phyloP scores from a whole-genome alignment of 169 alveolate genomes.

The Plasmodium berghei region DNA sequence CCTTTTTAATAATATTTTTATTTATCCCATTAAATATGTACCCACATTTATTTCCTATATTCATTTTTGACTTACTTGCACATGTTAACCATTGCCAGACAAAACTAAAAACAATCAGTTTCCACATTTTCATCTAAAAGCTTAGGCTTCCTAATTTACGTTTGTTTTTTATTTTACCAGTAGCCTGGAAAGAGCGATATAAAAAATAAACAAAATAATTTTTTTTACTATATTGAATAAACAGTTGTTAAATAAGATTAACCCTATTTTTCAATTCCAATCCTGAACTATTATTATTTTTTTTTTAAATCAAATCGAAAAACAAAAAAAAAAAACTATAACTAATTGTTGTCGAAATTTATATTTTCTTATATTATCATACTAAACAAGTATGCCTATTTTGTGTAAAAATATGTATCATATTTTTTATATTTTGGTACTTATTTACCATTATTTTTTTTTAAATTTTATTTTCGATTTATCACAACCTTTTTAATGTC shows the following conservation, averaged over 20 bases:
- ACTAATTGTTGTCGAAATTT: too few species aligned
- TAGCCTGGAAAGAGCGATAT: not conserved
- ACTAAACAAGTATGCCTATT: too few species aligned
- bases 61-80: too few species aligned
- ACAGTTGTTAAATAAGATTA: not conserved
- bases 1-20: not conserved
- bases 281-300: not conserved
- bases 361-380: too few species aligned
- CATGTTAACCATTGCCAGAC: too few species aligned
- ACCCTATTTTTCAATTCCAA: not conserved
- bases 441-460: too few species aligned
- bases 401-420: too few species aligned
- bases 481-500: too few species aligned
- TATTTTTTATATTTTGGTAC: too few species aligned
- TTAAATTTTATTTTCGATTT: too few species aligned
- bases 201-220: not conserved
- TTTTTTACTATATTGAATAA: not conserved
- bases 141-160: not conserved
- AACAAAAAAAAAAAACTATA: not conserved
- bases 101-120: too few species aligned
- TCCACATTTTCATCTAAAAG: too few species aligned
- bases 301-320: not conserved
- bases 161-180: not conserved
- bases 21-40: not conserved
- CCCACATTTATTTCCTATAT: not conserved